Percentiles rank a stretch among this genome's conserved stretches.
Evolutionary conservation across 2,329 filamentous ascomycete species (phyloP).

Genomic region (Monosporascus cannonballus): DNA sequence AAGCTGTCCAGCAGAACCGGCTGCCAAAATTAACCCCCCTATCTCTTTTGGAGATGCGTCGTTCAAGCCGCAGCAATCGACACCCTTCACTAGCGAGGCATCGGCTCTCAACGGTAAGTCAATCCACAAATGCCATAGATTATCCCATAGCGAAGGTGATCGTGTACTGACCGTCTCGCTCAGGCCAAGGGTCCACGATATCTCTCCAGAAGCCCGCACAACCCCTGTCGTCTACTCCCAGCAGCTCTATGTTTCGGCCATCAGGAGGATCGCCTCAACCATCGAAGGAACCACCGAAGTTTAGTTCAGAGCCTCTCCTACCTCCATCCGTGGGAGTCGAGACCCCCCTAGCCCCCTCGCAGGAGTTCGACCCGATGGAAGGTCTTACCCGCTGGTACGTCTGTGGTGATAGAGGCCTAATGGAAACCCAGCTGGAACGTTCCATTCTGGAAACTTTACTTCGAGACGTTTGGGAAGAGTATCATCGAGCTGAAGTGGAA

Average conservation of each 20-base stretch:
- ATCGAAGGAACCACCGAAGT: not conserved
- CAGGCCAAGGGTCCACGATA: not conserved
- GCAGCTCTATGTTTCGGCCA: not conserved
- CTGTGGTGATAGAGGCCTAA: constrained; percentile 44
- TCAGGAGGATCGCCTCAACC: not conserved
- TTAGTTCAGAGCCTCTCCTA: constrained; percentile 1
- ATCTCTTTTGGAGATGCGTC: not conserved
- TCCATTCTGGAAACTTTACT: constrained; percentile 41
- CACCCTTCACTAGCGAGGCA: not conserved
- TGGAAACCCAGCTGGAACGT: constrained; percentile 42
- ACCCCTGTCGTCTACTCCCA: not conserved
- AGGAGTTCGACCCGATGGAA: constrained; percentile 35
- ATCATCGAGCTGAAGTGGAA: constrained; percentile 34
- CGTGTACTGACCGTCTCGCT: not conserved
- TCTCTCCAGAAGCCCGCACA: not conserved
- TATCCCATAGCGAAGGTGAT: not conserved
- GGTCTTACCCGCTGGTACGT: constrained; percentile 51
- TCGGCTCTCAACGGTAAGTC: not conserved
- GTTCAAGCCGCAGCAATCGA: not conserved
- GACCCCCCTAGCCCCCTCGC: constrained; percentile 9
- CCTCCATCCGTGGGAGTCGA: constrained; percentile 4
- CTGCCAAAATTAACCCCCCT: not conserved
- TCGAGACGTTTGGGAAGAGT: constrained; percentile 33
- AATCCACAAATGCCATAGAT: not conserved
- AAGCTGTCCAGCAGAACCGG: not conserved